Evolutionary conservation across 2,329 filamentous ascomycete genomes (phyloP), one percentile per base, ranked within the genome.

Genomic region (Diaporthe sp.): DNA sequence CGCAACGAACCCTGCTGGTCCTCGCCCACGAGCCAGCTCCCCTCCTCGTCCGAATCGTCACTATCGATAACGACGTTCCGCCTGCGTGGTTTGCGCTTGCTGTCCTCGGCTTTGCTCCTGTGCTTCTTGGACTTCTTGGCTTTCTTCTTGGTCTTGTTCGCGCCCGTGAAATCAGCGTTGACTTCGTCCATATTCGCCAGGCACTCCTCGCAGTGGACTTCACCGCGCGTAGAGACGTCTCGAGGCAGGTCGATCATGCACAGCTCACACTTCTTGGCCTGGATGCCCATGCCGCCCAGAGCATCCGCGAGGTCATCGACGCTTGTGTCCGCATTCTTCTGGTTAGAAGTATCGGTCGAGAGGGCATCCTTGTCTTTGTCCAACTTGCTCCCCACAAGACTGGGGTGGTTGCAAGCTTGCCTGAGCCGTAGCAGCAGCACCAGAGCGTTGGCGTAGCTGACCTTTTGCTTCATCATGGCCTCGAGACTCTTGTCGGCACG

Each of bases 341-440:
- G 89, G 86, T 78, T 89, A 88, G 85, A 87, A 8, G 87, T 85
- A 76, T 91, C 94, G 1, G 92, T 93, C 1, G 92, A 89, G 73
- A 98, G 86, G 3, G 95, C 94, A 80, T 98, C 97, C 80, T 93
- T 95, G 82, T 99, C 97, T 78, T 94, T 94, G 73, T 93, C 93
- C 75, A 98, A 88, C 81, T 97, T 96, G 78, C 93, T 93, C 78
- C 95, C 94, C 17, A 98, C 93, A 61, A 99, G 88, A 78, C 95
- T 93, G 0, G 96, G 95, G 82, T 99, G 97, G 81, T 99, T 98
- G 84, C 97, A 99, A 28, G 95, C 94, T 83, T 99, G 97, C 76
- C 97, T 91, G 76, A 99, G 88, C 53, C 97, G 93, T 74, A 99
- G 87, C n/a, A 99, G 90, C 76, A 99, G 87, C 17, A 98, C 96